Conservation (phyloP, 164 flowering plant genomes). For the Liquidambar formosana region DNA sequence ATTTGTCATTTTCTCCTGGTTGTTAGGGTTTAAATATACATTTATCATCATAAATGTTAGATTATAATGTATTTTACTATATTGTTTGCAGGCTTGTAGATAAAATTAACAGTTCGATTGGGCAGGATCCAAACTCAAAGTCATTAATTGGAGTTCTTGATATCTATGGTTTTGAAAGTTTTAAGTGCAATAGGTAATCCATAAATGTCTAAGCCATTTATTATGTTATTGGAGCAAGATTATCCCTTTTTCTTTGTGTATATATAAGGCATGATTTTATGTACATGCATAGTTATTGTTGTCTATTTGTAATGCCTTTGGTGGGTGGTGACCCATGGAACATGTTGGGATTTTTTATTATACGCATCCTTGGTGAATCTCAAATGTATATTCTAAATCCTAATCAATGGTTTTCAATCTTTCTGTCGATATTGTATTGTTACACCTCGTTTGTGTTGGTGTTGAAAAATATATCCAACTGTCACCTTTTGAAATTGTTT, state of each 20-base stretch:
- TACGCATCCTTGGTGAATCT: neutral
- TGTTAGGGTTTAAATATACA: neutral
- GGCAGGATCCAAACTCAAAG: constrained; percentile 95
- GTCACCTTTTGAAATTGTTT: neutral
- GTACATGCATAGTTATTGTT: neutral
- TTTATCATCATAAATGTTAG: neutral
- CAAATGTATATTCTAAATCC: neutral
- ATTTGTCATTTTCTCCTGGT: neutral
- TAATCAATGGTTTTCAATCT: neutral
- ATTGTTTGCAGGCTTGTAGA: constrained; percentile 77
- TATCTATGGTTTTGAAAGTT: constrained; percentile 98
- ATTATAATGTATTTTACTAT: constrained; percentile 6
- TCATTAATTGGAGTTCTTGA: constrained; percentile 96
- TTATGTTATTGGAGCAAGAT: neutral
- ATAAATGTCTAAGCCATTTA: neutral
- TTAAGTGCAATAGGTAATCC: constrained; percentile 83
- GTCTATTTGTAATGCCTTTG: neutral
- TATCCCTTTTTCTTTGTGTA: neutral
- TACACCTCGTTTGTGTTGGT: neutral
- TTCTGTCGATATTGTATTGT: neutral
- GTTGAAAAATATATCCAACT: neutral
- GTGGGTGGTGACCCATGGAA: neutral
- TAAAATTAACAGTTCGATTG: constrained; percentile 88
- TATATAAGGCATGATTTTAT: neutral
- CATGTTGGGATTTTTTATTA: neutral